These are phyloP conservation scores for Cardamine chenopodiifolia DNA, from an alignment of 345 rosid genomes.

Conservation along the genomic window DNA sequence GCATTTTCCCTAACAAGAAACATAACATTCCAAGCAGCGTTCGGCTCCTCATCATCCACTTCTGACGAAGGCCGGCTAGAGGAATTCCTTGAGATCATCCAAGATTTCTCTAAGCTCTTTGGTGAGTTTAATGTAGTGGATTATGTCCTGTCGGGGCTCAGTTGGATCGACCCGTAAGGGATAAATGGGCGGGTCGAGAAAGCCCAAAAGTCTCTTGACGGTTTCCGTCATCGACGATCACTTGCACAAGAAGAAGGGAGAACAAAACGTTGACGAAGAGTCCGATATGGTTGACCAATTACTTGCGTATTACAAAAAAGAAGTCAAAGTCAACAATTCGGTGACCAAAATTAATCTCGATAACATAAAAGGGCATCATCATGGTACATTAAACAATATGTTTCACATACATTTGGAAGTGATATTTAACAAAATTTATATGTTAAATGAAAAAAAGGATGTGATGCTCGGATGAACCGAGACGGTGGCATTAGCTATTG, in stretches of 20 bases:
- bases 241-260: constrained; percentile 42
- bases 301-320: constrained; percentile 65
- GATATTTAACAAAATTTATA: neutral
- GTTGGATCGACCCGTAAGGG: constrained; percentile 62
- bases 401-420: neutral
- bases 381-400: constrained; percentile 53
- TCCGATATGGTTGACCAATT: constrained; percentile 85
- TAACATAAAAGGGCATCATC: constrained; percentile 84
- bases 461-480: constrained; percentile 69
- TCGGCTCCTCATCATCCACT: constrained; percentile 57
- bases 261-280: constrained; percentile 17
- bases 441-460: constrained; percentile 3
- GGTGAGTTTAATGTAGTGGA: constrained; percentile 81
- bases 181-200: constrained; percentile 53
- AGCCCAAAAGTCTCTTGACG: constrained; percentile 60
- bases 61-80: constrained; percentile 47
- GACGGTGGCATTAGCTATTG: constrained; percentile 73
- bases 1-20: constrained; percentile 65
- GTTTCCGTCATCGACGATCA: constrained; percentile 75
- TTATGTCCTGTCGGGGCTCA: constrained; percentile 59
- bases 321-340: constrained; percentile 46
- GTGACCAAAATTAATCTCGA: constrained; percentile 58
- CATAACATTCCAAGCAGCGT: constrained; percentile 75
- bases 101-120: constrained; percentile 86
- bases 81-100: constrained; percentile 69